Conservation (phyloP, 2,329 filamentous ascomycete species). For the Verticillium longisporum region DNA sequence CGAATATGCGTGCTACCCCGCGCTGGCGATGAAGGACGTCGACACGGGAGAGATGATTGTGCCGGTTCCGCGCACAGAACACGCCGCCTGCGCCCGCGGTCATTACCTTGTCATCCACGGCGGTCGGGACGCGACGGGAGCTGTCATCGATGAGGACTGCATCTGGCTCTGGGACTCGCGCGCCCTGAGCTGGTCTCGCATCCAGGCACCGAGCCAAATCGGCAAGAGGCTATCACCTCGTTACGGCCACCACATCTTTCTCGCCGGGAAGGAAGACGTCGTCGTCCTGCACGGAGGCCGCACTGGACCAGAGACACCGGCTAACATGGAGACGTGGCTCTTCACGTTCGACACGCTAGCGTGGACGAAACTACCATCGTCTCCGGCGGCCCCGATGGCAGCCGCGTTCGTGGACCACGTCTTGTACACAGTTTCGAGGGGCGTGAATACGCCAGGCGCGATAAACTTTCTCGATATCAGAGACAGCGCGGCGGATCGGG, state of each 20-base stretch:
- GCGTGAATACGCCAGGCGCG: conserved; percentile 22
- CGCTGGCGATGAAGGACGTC: conserved; percentile 18
- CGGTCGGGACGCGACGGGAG: conserved; percentile 22
- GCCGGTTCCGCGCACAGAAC: conserved; percentile 23
- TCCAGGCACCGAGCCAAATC: conserved; percentile 21
- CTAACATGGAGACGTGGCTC: conserved; percentile 43
- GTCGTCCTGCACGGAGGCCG: conserved; percentile 43
- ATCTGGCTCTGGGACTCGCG: conserved; percentile 31
- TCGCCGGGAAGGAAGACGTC: conserved; percentile 37
- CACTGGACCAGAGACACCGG: conserved; percentile 17
- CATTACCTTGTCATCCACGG: conserved; percentile 27
- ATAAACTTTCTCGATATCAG: conserved; percentile 28
- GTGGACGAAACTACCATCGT: conserved; percentile 42
- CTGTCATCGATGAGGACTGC: conserved; percentile 21
- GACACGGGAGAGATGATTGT: conserved; percentile 18
- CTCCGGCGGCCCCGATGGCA: conserved; percentile 28
- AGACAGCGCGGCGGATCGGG: conserved; percentile 19
- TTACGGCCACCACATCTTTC: conserved; percentile 25
- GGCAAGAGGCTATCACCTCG: conserved; percentile 21
- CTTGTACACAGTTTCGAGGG: conserved; percentile 37
- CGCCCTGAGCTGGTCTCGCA: conserved; percentile 23
- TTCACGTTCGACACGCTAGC: conserved; percentile 40
- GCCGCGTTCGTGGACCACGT: conserved; percentile 35
- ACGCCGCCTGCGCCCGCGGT: conserved; percentile 27
- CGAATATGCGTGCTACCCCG: conserved; percentile 25